Evolutionary conservation across 1,139 yeast species (phyloP).

Genomic region (Entelexis sorbosivorans): DNA sequence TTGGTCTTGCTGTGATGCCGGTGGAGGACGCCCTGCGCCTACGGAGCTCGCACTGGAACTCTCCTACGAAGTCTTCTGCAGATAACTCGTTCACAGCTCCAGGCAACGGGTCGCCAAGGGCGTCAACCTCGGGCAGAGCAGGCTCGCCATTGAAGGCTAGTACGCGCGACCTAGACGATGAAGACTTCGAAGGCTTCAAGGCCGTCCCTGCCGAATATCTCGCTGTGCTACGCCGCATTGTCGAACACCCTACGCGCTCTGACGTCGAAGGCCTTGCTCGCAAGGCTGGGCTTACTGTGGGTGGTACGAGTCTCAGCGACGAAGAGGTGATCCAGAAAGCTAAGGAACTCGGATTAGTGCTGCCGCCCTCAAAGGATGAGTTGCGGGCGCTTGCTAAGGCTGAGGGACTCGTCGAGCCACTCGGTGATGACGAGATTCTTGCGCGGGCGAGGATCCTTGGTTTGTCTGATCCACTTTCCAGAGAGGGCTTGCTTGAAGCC

Average conservation of each 20-base stretch:
- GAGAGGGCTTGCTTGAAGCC: constrained; percentile 15
- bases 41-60: constrained; percentile 15
- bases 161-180: neutral
- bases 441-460: constrained; percentile 17
- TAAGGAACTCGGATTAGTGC: constrained; percentile 13
- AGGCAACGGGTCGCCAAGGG: neutral
- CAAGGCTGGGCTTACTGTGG: constrained; percentile 15
- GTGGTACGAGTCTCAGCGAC: constrained; percentile 9
- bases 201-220: constrained; percentile 31
- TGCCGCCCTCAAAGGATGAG: constrained; percentile 10
- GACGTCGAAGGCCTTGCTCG: constrained; percentile 28
- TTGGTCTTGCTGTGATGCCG: constrained; percentile 34
- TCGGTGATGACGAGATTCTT: constrained; percentile 12
- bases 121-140: neutral
- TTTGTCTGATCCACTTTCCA: constrained; percentile 16
- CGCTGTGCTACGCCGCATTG: constrained; percentile 28
- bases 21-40: constrained; percentile 31
- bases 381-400: constrained; percentile 9
- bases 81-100: neutral
- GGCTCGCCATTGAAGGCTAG: neutral
- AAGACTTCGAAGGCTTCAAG: constrained; percentile 25
- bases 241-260: constrained; percentile 29
- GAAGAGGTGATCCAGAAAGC: constrained; percentile 16
- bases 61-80: neutral
- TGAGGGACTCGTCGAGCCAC: constrained; percentile 16